Evolutionary conservation across 2,329 filamentous ascomycete species (phyloP).

Genomic region (Phialocephala sp.): DNA sequence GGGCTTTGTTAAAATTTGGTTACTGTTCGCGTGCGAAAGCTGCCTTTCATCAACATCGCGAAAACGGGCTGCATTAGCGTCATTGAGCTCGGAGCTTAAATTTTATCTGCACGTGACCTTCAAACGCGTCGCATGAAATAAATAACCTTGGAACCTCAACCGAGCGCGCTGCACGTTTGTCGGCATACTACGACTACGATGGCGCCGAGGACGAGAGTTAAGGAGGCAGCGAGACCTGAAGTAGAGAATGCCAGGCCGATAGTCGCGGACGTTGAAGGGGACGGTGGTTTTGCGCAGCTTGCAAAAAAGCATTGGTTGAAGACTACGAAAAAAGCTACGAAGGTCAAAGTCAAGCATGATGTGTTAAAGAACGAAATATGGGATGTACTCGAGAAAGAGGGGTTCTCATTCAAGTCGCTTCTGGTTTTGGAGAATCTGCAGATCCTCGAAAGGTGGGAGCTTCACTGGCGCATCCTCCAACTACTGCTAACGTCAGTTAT

Average conservation of each 20-base stretch:
- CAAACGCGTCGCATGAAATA: conserved; percentile 17
- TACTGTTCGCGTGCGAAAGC: conserved; percentile 3
- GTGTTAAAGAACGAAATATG: conserved; percentile 88
- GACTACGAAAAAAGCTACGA: conserved; percentile 61
- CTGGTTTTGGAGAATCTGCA: conserved; percentile 88
- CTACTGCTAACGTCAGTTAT: conserved; percentile 40
- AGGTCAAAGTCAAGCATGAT: conserved; percentile 76
- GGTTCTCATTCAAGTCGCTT: conserved; percentile 78
- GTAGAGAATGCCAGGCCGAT: conserved; percentile 60
- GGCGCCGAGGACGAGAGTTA: conserved; percentile 41
- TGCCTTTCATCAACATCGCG: not conserved
- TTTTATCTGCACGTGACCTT: conserved; percentile 11
- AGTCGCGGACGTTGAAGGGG: conserved; percentile 72
- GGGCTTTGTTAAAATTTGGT: conserved; percentile 1
- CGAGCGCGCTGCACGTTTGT: conserved; percentile 25
- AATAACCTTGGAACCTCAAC: not conserved
- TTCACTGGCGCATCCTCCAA: not conserved
- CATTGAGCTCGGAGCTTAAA: conserved; percentile 7
- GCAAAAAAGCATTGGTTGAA: conserved; percentile 88
- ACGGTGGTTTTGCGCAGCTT: conserved; percentile 74
- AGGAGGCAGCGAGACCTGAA: conserved; percentile 42
- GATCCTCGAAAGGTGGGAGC: conserved; percentile 77
- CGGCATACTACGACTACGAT: conserved; percentile 34
- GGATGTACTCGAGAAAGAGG: conserved; percentile 82
- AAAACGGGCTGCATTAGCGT: not conserved